phyloP scores from a whole-genome alignment of 2,329 filamentous ascomycete species.

The Dryadomyces quercivorus region DNA sequence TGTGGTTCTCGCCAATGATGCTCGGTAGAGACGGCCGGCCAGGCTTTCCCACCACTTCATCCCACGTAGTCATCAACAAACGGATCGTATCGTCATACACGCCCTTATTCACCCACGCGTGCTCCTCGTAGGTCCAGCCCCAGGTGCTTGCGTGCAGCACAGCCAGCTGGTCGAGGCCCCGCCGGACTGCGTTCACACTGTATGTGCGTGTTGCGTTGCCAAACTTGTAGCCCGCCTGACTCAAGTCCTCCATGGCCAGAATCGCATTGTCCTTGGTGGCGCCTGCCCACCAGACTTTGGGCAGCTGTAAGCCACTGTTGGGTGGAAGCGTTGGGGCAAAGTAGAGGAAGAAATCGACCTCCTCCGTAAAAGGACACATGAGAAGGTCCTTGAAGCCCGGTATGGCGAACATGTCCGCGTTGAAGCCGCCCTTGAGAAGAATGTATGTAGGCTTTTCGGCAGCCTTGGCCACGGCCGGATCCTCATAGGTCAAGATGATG shows the following conservation, averaged over 20 bases:
- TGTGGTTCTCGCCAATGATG: neutral
- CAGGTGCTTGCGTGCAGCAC: constrained; percentile 19
- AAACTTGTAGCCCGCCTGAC: neutral
- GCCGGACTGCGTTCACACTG: constrained; percentile 11
- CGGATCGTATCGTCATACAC: neutral
- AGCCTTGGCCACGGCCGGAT: neutral
- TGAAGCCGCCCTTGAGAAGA: constrained; percentile 40
- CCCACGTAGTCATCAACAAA: neutral
- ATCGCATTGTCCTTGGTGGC: neutral
- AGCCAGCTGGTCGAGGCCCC: constrained; percentile 22
- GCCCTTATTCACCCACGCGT: constrained; percentile 16
- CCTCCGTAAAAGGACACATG: constrained; percentile 3
- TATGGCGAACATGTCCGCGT: constrained; percentile 27
- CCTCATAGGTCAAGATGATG: neutral
- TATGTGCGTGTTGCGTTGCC: neutral
- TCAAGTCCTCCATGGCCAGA: neutral
- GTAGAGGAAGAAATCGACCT: neutral
- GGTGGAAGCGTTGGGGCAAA: neutral
- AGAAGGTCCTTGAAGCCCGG: constrained; percentile 10
- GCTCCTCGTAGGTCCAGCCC: constrained; percentile 11
- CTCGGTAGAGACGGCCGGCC: neutral
- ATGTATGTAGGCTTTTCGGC: neutral
- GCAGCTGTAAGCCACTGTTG: neutral
- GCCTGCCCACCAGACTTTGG: neutral
- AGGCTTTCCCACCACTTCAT: neutral